Evolutionary conservation across 306 rosid genomes (phyloP).

Genomic region (Cicer pinnatifidum): DNA sequence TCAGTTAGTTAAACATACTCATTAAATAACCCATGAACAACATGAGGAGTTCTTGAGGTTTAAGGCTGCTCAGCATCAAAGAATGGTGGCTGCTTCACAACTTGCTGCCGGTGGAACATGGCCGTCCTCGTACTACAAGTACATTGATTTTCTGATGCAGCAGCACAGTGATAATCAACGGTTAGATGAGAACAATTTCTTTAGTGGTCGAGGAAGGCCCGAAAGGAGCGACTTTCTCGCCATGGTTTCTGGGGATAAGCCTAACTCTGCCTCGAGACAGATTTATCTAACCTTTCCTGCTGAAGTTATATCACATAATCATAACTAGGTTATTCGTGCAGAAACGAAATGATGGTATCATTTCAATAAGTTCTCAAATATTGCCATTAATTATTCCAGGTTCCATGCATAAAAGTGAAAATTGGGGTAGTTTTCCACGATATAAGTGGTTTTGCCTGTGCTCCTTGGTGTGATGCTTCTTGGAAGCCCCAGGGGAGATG

Average conservation of each 20-base stretch:
- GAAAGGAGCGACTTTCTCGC: conserved; percentile 85
- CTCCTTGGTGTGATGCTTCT: conserved; percentile 29
- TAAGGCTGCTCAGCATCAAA: conserved; percentile 71
- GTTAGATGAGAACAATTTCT: conserved; percentile 8
- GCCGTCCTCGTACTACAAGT: conserved; percentile 68
- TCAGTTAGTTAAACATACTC: too few relatives aligned
- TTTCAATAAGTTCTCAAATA: too few relatives aligned
- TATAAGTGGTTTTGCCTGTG: conserved; percentile 19
- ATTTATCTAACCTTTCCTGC: conserved; percentile 96
- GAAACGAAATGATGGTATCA: too few relatives aligned
- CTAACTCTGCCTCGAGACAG: conserved; percentile 88
- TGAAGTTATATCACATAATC: conserved; percentile 38
- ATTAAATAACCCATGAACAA: too few relatives aligned
- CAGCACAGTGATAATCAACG: conserved; percentile 77
- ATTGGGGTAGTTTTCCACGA: conserved; percentile 22
- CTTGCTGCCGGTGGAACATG: conserved; percentile 64
- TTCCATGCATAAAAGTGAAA: too few relatives aligned
- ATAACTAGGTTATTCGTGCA: conserved; percentile 1
- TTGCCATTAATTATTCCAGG: too few relatives aligned
- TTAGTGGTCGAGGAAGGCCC: conserved; percentile 56
- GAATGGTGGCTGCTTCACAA: conserved; percentile 63
- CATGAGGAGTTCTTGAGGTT: conserved; percentile 76
- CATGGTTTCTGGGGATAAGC: conserved; percentile 65
- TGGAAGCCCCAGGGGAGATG: conserved; percentile 38
- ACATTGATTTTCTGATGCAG: conserved; percentile 70